Percentiles rank a stretch among this genome's conserved stretches.
Conservation (phyloP, 1,139 yeast genomes). For the Candida buenavistaensis region DNA sequence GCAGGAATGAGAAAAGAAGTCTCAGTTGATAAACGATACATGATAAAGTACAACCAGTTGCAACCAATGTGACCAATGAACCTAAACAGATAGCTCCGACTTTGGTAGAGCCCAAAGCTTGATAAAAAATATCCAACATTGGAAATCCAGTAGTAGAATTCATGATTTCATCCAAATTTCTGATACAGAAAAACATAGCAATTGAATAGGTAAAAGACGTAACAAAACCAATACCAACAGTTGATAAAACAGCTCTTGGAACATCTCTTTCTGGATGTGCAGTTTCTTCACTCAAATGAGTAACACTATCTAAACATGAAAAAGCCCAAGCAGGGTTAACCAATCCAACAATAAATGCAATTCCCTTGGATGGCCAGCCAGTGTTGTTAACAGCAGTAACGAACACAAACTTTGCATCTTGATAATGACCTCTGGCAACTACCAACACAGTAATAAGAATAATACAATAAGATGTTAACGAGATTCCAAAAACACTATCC, state of each 20-base stretch:
- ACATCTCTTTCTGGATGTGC: conserved; percentile 38
- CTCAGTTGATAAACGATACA: conserved; percentile 56
- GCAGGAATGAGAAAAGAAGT: conserved; percentile 78
- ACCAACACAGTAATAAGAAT: conserved; percentile 40
- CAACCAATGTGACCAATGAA: conserved; percentile 35
- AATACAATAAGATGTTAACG: conserved; percentile 35
- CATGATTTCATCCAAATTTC: conserved; percentile 30
- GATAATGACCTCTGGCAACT: conserved; percentile 37
- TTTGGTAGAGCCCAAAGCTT: conserved; percentile 30
- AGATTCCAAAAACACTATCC: conserved; percentile 35
- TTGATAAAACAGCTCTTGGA: conserved; percentile 44
- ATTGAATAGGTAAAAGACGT: conserved; percentile 42
- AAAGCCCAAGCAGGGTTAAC: conserved; percentile 48
- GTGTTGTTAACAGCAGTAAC: conserved; percentile 37
- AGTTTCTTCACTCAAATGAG: conserved; percentile 45
- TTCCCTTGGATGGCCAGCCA: conserved; percentile 42
- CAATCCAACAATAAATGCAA: conserved; percentile 45
- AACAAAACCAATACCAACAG: conserved; percentile 42
- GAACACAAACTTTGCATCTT: conserved; percentile 39
- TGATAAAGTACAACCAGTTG: conserved; percentile 42
- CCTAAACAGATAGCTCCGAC: conserved; percentile 43
- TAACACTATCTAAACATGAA: conserved; percentile 44
- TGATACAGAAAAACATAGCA: conserved; percentile 43
- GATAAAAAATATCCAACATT: conserved; percentile 41
- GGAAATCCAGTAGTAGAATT: conserved; percentile 39